A percentile compares a stretch with the other conserved stretches of the same genome.
These are phyloP conservation scores for Sedum album DNA, from an alignment of 164 flowering plant species.

Conservation along the genomic window DNA sequence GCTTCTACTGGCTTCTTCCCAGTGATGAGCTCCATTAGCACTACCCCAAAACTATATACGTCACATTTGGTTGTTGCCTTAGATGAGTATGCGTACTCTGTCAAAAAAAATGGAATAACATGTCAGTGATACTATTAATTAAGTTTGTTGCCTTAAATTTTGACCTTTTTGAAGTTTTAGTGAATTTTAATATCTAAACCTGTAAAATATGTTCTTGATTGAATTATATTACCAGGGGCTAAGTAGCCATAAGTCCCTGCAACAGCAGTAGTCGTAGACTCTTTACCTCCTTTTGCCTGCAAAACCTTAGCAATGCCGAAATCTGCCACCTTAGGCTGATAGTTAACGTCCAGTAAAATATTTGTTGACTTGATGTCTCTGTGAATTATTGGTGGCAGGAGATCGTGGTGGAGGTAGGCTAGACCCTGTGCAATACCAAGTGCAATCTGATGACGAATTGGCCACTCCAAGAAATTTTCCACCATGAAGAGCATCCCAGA, in stretches of 20 bases:
- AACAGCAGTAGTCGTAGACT: constrained; percentile 58
- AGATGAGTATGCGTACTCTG: constrained; percentile 83
- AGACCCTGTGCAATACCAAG: constrained; percentile 84
- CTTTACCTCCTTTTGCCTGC: constrained; percentile 61
- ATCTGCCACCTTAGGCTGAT: constrained; percentile 87
- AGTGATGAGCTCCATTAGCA: constrained; percentile 72
- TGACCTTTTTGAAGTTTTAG: not conserved
- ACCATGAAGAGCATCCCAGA: constrained; percentile 80
- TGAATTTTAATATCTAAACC: not conserved
- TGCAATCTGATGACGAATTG: constrained; percentile 69
- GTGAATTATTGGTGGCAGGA: constrained; percentile 54
- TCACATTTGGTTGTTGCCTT: constrained; percentile 90
- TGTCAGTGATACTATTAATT: not conserved
- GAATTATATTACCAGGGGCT: constrained; percentile 69
- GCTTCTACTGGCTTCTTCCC: constrained; percentile 86
- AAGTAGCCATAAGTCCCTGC: constrained; percentile 96
- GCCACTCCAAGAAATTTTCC: constrained; percentile 69
- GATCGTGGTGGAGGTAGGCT: constrained; percentile 92
- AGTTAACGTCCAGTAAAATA: constrained; percentile 63
- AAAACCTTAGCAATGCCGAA: constrained; percentile 93
- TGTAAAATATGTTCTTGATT: not conserved
- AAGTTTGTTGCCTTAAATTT: not conserved
- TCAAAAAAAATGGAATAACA: not conserved
- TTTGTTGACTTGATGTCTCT: constrained; percentile 38
- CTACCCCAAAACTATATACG: constrained; percentile 29